Evolutionary conservation across 116 monocot species (phyloP).

Genomic region (Cymodocea nodosa): DNA sequence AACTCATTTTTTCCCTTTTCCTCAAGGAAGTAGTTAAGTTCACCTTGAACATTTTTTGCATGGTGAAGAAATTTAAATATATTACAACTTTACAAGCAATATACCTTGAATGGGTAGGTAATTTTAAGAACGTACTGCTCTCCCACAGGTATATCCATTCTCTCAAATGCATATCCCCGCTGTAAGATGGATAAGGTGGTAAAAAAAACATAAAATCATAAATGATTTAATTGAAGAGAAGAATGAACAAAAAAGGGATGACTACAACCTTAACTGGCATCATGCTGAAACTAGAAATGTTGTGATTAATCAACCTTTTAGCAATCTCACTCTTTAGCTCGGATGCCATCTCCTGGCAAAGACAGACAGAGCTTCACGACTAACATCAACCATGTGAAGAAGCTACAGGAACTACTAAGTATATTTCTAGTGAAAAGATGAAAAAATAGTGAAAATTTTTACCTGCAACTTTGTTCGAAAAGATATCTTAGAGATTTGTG

Average conservation of each 20-base stretch:
- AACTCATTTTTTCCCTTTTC: too few species aligned
- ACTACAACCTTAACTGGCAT: constrained; percentile 72
- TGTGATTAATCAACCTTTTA: constrained; percentile 48
- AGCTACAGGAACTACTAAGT: neutral
- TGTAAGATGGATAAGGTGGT: constrained; percentile 10
- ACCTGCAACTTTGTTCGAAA: constrained; percentile 69
- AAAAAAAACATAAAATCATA: neutral
- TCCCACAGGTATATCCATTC: constrained; percentile 63
- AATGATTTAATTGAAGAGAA: neutral
- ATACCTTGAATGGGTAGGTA: constrained; percentile 86
- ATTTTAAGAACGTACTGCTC: constrained; percentile 87
- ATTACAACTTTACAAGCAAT: neutral
- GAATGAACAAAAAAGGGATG: neutral
- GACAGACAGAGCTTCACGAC: constrained; percentile 6
- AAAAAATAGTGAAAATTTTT: constrained; percentile 1
- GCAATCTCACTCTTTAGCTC: constrained; percentile 73
- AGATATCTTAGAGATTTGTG: constrained; percentile 18
- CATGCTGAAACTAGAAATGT: constrained; percentile 76
- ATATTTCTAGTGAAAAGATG: neutral
- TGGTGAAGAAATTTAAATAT: neutral
- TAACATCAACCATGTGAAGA: neutral
- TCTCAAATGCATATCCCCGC: constrained; percentile 88
- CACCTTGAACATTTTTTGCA: neutral
- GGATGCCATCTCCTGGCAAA: constrained; percentile 65
- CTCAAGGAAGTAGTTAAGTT: neutral